These are phyloP conservation scores for Ophiocordyceps camponoti-floridani DNA, from an alignment of 2,329 filamentous ascomycete genomes.

Conservation along the genomic window DNA sequence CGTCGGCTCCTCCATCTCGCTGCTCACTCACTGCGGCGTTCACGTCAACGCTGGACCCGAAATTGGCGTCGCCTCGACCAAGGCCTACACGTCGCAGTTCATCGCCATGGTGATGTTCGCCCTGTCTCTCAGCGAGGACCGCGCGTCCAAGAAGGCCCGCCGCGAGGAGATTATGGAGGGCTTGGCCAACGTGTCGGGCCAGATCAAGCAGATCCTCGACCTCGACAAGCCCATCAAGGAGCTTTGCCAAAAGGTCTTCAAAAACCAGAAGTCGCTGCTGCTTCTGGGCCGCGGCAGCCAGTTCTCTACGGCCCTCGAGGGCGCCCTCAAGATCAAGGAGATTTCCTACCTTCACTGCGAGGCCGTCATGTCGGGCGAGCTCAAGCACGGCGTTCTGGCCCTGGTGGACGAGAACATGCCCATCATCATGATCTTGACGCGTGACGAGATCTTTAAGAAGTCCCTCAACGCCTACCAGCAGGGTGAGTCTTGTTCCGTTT, in stretches of 20 bases:
- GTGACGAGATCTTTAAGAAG: slow-evolving; percentile 92
- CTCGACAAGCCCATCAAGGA: slow-evolving; percentile 90
- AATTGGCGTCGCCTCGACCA: slow-evolving; percentile 97
- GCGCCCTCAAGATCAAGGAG: slow-evolving; percentile 98
- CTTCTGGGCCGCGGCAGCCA: slow-evolving; percentile 89
- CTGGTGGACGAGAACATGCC: slow-evolving; percentile 96
- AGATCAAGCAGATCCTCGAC: slow-evolving; percentile 83
- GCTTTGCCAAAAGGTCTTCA: slow-evolving; percentile 80
- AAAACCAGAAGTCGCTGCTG: slow-evolving; percentile 91
- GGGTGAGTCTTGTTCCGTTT: slow-evolving; percentile 30
- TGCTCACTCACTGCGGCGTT: slow-evolving; percentile 98
- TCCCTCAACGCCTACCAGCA: slow-evolving; percentile 99
- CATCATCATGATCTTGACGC: slow-evolving; percentile 98
- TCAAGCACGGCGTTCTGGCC: slow-evolving; percentile 96
- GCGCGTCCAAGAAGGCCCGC: slow-evolving; percentile 80
- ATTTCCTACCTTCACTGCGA: slow-evolving; percentile 99
- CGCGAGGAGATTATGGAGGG: slow-evolving; percentile 95
- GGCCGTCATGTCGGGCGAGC: slow-evolving; percentile 98
- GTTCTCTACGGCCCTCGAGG: slow-evolving; percentile 92
- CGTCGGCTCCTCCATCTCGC: slow-evolving; percentile 93
- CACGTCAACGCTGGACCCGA: slow-evolving; percentile 98
- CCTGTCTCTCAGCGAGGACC: slow-evolving; percentile 86
- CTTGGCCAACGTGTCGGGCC: slow-evolving; percentile 67
- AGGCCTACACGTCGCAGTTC: slow-evolving; percentile 98
- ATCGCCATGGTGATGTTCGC: slow-evolving; percentile 99